Evolutionary conservation across 495 filamentous ascomycete genomes (phyloP).

Genomic region (Lasiosphaeria hispida): DNA sequence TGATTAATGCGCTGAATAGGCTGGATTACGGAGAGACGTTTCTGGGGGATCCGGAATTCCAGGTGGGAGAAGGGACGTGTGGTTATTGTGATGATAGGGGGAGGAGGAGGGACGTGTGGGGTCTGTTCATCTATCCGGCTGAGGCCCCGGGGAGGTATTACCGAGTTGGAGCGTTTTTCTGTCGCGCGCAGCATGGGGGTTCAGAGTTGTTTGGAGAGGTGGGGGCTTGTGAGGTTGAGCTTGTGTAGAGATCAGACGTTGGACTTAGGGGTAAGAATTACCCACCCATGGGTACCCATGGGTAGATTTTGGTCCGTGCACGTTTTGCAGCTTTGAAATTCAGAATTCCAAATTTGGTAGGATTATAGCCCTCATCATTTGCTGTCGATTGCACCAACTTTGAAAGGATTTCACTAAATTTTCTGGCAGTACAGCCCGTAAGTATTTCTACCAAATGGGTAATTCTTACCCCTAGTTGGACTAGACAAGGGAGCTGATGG

Average conservation of each 20-base stretch:
- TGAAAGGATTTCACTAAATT: too few relatives aligned
- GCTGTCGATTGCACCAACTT: too few relatives aligned
- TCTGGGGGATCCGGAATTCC: neutral
- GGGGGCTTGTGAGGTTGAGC: neutral
- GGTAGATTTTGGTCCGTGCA: too few relatives aligned
- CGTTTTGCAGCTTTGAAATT: too few relatives aligned
- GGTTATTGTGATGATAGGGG: neutral
- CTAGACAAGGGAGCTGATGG: too few relatives aligned
- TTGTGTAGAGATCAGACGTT: neutral
- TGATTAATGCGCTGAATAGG: neutral
- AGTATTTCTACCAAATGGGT: too few relatives aligned
- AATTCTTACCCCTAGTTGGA: too few relatives aligned
- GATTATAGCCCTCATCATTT: too few relatives aligned
- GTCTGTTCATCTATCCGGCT: neutral
- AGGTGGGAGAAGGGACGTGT: neutral
- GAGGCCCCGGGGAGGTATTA: neutral
- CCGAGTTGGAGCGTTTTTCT: neutral
- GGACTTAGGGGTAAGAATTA: too few relatives aligned
- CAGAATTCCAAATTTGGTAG: too few relatives aligned
- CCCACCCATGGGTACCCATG: too few relatives aligned
- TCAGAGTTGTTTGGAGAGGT: neutral
- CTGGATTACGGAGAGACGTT: neutral
- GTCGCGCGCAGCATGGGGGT: neutral
- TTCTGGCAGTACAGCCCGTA: too few relatives aligned
- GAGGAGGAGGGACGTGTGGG: neutral